Evolutionary conservation across 768 basidiomycete species (phyloP).

Genomic region (Macrocybe gigantea): DNA sequence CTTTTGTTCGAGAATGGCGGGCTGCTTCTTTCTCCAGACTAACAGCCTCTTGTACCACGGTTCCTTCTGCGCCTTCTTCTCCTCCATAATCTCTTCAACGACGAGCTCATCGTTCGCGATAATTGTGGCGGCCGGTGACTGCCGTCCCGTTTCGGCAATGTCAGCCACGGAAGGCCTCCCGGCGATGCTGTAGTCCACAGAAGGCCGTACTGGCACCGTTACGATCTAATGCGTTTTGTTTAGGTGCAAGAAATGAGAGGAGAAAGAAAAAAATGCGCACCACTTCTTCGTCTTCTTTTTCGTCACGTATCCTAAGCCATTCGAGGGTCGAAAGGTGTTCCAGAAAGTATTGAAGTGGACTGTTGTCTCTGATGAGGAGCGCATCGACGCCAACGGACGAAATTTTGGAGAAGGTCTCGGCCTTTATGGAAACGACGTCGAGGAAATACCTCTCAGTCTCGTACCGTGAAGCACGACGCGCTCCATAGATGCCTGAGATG

Average conservation of each 20-base stretch:
- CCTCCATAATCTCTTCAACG: neutral
- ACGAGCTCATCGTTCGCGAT: too few species aligned
- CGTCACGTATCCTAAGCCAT: neutral
- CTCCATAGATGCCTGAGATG: neutral
- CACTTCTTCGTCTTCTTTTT: too few species aligned
- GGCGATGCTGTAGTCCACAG: too few species aligned
- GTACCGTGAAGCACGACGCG: neutral
- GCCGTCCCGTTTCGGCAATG: too few species aligned
- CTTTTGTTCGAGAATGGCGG: slow-evolving; percentile 7
- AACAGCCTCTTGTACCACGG: slow-evolving; percentile 1
- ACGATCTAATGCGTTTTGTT: too few species aligned
- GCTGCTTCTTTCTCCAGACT: slow-evolving; percentile 3
- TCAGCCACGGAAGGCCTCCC: too few species aligned
- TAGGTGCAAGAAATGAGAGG: too few species aligned
- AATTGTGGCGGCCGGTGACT: too few species aligned
- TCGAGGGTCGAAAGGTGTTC: slow-evolving; percentile 1
- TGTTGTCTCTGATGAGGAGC: neutral
- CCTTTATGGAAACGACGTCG: too few species aligned
- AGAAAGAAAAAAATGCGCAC: too few species aligned
- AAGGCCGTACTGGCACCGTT: too few species aligned
- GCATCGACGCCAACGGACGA: neutral
- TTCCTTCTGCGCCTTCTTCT: neutral
- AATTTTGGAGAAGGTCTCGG: too few species aligned
- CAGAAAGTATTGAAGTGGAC: neutral
- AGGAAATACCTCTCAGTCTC: neutral